Evolutionary conservation across 192 early-diverging fungal species (phyloP).

Genomic region (Coemansia sp.): DNA sequence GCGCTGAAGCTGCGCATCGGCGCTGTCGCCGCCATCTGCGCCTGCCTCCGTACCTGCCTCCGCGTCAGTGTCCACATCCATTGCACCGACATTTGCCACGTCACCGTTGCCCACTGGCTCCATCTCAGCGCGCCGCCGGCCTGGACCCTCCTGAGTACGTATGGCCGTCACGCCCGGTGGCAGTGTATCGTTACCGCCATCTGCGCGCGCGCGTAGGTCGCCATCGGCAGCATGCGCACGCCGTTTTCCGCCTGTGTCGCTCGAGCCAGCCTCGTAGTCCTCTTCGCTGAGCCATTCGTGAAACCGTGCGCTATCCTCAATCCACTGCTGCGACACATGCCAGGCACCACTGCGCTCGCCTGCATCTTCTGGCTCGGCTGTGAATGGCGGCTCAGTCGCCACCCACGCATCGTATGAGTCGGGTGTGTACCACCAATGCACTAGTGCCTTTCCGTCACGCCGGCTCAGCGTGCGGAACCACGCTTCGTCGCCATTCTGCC

Average conservation of each 20-base stretch:
- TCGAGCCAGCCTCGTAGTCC: constrained; percentile 66
- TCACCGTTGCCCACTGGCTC: constrained; percentile 42
- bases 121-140: constrained; percentile 36
- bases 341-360: constrained; percentile 69
- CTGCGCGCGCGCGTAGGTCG: constrained; percentile 26
- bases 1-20: constrained; percentile 40
- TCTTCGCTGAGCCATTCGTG: constrained; percentile 88
- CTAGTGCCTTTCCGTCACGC: constrained; percentile 58
- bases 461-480: constrained; percentile 53
- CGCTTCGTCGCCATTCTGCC: constrained; percentile 22
- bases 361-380: constrained; percentile 60
- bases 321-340: constrained; percentile 70
- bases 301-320: constrained; percentile 69
- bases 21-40: constrained; percentile 34
- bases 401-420: constrained; percentile 80
- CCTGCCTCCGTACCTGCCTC: constrained; percentile 16
- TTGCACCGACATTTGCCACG: constrained; percentile 30
- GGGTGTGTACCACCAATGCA: constrained; percentile 82
- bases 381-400: constrained; percentile 59
- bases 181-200: constrained; percentile 23
- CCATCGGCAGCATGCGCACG: constrained; percentile 39
- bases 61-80: constrained; percentile 25
- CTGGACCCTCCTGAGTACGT: constrained; percentile 15
- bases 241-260: constrained; percentile 48
- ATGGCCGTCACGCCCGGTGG: constrained; percentile 24